phyloP scores from a whole-genome alignment of 352 stramenopile species.

The Phytophthora melonis region DNA sequence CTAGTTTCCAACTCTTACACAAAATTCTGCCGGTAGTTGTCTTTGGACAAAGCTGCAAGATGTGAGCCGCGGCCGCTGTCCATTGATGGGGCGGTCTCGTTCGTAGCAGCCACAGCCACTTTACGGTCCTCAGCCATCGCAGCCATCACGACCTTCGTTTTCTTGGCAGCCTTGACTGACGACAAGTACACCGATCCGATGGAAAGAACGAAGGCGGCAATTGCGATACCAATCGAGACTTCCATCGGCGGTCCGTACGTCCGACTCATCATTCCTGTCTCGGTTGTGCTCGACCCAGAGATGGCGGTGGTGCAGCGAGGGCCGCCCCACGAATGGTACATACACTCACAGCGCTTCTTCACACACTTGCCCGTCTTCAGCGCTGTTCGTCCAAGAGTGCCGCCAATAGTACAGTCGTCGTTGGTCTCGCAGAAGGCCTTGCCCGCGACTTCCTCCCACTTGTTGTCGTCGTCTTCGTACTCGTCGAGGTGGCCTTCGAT shows the following conservation, averaged over 20 bases:
- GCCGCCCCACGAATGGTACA: slow-evolving; percentile 59
- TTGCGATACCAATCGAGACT: slow-evolving; percentile 33
- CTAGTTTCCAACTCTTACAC: slow-evolving; percentile 31
- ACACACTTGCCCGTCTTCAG: slow-evolving; percentile 59
- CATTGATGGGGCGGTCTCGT: not conserved
- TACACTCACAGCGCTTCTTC: slow-evolving; percentile 57
- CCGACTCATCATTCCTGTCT: slow-evolving; percentile 11
- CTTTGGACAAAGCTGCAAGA: slow-evolving; percentile 17
- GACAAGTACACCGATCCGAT: slow-evolving; percentile 22
- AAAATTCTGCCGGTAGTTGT: slow-evolving; percentile 63
- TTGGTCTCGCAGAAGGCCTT: slow-evolving; percentile 50
- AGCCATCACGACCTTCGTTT: slow-evolving; percentile 34
- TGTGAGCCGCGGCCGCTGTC: slow-evolving; percentile 18
- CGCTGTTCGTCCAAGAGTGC: slow-evolving; percentile 8
- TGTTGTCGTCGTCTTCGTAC: slow-evolving; percentile 52
- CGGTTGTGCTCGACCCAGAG: slow-evolving; percentile 10
- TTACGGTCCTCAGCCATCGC: slow-evolving; percentile 21
- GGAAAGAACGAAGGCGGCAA: slow-evolving; percentile 20
- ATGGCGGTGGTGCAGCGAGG: slow-evolving; percentile 64
- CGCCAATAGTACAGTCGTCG: slow-evolving; percentile 57
- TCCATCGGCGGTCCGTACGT: slow-evolving; percentile 61
- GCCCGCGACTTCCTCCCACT: slow-evolving; percentile 41
- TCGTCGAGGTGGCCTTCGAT: slow-evolving; percentile 47
- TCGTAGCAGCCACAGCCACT: not conserved
- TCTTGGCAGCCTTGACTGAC: slow-evolving; percentile 6